phyloP scores from a whole-genome alignment of 2,329 filamentous ascomycete genomes.

The Scedosporium aurantiacum region DNA sequence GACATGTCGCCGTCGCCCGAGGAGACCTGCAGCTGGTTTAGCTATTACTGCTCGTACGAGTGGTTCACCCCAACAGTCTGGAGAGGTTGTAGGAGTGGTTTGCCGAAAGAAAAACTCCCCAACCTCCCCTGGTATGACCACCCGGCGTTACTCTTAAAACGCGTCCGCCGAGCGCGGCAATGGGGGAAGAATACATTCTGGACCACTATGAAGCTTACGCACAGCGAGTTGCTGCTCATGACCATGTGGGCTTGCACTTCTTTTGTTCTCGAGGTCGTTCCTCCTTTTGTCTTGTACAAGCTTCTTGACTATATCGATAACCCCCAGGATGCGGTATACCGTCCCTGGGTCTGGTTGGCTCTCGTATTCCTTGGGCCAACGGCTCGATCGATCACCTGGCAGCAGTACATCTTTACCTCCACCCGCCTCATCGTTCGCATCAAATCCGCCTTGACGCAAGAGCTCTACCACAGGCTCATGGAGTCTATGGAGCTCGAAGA shows the following conservation, averaged over 20 bases:
- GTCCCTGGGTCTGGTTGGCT: conserved; percentile 41
- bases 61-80: conserved; percentile 39
- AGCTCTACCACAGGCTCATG: conserved; percentile 45
- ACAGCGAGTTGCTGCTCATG: conserved; percentile 33
- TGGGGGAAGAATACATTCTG: conserved; percentile 31
- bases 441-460: conserved; percentile 45
- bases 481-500: conserved; percentile 46
- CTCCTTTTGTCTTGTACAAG: conserved; percentile 42
- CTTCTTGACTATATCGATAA: conserved; percentile 34
- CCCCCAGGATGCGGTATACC: conserved; percentile 30
- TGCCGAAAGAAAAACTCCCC: conserved; percentile 37
- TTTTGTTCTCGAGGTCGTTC: conserved; percentile 35
- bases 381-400: conserved; percentile 36
- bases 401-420: conserved; percentile 47
- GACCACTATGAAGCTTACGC: conserved; percentile 33
- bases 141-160: conserved; percentile 33
- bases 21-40: conserved; percentile 42
- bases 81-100: conserved; percentile 30
- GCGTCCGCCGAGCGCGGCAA: conserved; percentile 30
- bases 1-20: conserved; percentile 31
- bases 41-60: conserved; percentile 38
- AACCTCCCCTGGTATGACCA: conserved; percentile 44
- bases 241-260: conserved; percentile 24
- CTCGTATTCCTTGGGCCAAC: conserved; percentile 38
- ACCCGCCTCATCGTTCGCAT: conserved; percentile 40